Evolutionary conservation across 129 eudicot species (phyloP), one percentile per base, ranked within the genome.

Genomic region (Artemisia annua): DNA sequence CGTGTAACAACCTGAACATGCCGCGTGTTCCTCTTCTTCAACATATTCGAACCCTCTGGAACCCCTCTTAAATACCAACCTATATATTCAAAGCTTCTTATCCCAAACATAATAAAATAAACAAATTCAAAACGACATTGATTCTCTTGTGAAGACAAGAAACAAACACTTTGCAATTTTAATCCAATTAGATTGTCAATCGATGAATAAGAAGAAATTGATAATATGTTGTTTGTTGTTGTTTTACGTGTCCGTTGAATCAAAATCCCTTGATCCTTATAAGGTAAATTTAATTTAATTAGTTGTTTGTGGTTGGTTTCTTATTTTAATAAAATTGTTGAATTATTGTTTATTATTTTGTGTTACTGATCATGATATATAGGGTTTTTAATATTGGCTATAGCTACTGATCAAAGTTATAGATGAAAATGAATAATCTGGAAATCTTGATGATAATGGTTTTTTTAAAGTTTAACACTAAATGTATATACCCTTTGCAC

Each of bases 241-340:
- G 54, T 44, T 86, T 54, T 12, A 76, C 39, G 22, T 72, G 49
- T 28, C 67, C 0, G 71, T 75, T 5, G 79, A 85, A 68, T 89
- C 93, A 12, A 88, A 83, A 69, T 79, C 87, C 56, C 70, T 39
- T 63, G 97, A 91, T 54, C 97, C 87, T 28, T 91, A 91, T 58
- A 91, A 91, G 97, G 97, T 91, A 83, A 30, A 50, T 12, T 32
- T 13, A 54, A 17, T 9, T 46, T 4, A 44, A 20, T 75, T 66
- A 55, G n/a, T n/a, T n/a, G n/a, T n/a, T n/a, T n/a, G n/a, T n/a
- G n/a, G n/a, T 30, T 26, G 15, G 53, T 4, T 35, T 35, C 43
- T 35, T 35, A 35, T 35, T 35, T 35, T 35, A 35, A 35, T 35
- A 0, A 35, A 35, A 35, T 35, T 35, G 43, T 35, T 35, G 43